Percentiles rank a stretch among this genome's conserved stretches.
These are phyloP conservation scores for Neurospora intermedia DNA, from an alignment of 495 filamentous ascomycete genomes.

Conservation along the genomic window DNA sequence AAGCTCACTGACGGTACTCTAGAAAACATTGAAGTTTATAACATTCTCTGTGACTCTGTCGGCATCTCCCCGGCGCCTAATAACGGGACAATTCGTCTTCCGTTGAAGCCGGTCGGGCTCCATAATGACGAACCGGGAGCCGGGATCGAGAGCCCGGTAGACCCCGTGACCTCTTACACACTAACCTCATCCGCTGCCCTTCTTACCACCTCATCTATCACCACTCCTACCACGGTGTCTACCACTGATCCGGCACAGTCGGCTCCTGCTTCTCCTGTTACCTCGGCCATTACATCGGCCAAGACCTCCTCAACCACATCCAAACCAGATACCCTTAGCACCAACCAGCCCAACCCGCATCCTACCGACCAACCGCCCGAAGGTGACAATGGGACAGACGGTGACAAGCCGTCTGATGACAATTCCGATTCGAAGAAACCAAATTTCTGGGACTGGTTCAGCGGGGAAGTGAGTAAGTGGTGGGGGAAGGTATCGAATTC, in stretches of 20 bases:
- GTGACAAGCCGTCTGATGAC: background rate
- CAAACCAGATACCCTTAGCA: background rate
- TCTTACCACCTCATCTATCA: background rate
- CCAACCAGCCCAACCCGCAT: slow-evolving; percentile 12
- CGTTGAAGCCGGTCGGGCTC: slow-evolving; percentile 56
- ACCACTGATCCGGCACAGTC: background rate
- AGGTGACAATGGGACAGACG: background rate
- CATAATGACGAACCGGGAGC: slow-evolving; percentile 34
- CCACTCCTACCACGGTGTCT: background rate
- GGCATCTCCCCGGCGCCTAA: slow-evolving; percentile 58
- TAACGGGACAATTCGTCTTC: slow-evolving; percentile 80
- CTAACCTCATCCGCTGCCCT: slow-evolving; percentile 3
- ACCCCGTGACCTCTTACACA: slow-evolving; percentile 18
- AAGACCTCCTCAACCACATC: background rate
- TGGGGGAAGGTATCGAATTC: slow-evolving; percentile 27
- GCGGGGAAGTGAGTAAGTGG: slow-evolving; percentile 31
- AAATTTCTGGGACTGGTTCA: slow-evolving; percentile 41
- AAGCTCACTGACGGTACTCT: slow-evolving; percentile 11
- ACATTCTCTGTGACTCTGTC: slow-evolving; percentile 80
- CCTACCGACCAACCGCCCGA: slow-evolving; percentile 9
- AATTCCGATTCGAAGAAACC: slow-evolving; percentile 11
- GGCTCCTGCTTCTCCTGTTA: slow-evolving; percentile 1
- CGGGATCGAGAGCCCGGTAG: slow-evolving; percentile 20
- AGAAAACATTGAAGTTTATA: slow-evolving; percentile 95
- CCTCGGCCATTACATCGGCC: background rate